Evolutionary conservation across 441 rosid genomes (phyloP).

Genomic region (Erodium moschatum): DNA sequence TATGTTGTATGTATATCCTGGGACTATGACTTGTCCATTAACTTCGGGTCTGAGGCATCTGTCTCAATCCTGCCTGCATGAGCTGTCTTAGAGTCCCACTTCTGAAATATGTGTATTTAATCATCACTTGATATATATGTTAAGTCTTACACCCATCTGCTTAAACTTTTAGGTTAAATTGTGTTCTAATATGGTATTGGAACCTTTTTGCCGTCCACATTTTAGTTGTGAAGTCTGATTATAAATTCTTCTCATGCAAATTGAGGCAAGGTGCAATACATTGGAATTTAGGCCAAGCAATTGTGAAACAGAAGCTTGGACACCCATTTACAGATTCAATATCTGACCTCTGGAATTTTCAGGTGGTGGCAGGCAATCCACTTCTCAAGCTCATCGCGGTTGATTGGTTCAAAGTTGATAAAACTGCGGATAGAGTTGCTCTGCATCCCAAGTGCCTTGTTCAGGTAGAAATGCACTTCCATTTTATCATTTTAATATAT

Average conservation of each 20-base stretch:
- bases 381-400: conserved; percentile 86
- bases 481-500: not conserved
- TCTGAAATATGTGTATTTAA: not conserved
- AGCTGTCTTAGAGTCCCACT: not conserved
- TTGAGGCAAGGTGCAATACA: not conserved
- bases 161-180: not conserved
- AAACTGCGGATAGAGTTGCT: conserved; percentile 53
- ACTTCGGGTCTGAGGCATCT: too few species aligned
- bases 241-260: not conserved
- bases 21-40: not conserved
- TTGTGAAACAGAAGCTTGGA: too few species aligned
- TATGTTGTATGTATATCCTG: not conserved
- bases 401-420: conserved; percentile 88
- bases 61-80: not conserved
- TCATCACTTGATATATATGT: not conserved
- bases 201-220: not conserved
- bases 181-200: not conserved
- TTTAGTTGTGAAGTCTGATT: not conserved
- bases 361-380: conserved; percentile 91
- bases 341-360: not conserved
- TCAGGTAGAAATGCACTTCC: conserved; percentile 47
- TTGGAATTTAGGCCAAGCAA: too few species aligned
- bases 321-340: too few species aligned
- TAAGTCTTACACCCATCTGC: not conserved
- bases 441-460: conserved; percentile 77